Percentiles rank a stretch among this genome's conserved stretches.
These are phyloP conservation scores for Eucalyptus tenuipes DNA, from an alignment of 345 rosid species.

Conservation along the genomic window DNA sequence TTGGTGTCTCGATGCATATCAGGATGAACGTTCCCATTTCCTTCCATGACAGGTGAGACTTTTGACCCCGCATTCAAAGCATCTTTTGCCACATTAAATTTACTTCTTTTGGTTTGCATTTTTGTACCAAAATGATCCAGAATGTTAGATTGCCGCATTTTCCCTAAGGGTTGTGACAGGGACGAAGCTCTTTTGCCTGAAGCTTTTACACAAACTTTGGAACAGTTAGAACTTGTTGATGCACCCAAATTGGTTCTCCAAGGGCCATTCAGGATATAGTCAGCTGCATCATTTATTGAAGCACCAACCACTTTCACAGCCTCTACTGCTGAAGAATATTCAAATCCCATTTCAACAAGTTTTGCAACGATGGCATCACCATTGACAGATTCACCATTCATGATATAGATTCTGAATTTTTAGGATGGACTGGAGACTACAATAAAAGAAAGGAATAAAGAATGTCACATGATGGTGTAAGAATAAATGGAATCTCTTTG, in stretches of 20 bases:
- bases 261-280: constrained; percentile 34
- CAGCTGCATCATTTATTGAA: constrained; percentile 37
- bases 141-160: constrained; percentile 40
- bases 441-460: neutral
- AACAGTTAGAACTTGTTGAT: constrained; percentile 12
- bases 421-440: neutral
- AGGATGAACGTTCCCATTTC: neutral
- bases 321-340: constrained; percentile 23
- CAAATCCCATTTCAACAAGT: constrained; percentile 71
- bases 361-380: constrained; percentile 20
- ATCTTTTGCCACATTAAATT: neutral
- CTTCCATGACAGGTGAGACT: constrained; percentile 5
- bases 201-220: constrained; percentile 4
- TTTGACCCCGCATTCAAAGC: constrained; percentile 5
- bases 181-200: constrained; percentile 15
- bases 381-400: constrained; percentile 13
- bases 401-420: neutral
- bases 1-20: neutral
- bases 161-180: constrained; percentile 3
- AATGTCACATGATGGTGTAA: neutral
- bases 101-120: constrained; percentile 13
- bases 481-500: neutral
- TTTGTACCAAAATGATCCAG: constrained; percentile 42
- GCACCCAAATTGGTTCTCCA: constrained; percentile 1
- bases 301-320: constrained; percentile 60